Evolutionary conservation across 768 basidiomycete genomes (phyloP).

Genomic region (Russula olivacea): DNA sequence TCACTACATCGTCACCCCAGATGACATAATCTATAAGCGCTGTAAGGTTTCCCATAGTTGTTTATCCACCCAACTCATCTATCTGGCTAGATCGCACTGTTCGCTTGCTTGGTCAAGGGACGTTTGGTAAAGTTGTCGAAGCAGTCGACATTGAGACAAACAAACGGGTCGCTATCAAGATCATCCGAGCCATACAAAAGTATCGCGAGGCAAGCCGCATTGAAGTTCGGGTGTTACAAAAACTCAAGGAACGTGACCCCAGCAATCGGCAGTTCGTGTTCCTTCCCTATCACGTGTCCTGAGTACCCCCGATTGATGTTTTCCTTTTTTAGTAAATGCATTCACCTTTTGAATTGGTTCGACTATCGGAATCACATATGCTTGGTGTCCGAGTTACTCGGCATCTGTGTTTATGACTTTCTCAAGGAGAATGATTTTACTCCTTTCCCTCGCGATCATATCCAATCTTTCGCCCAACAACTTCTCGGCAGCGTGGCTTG

Average conservation of each 20-base stretch:
- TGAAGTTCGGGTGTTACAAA: conserved; percentile 90
- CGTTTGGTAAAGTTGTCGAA: conserved; percentile 98
- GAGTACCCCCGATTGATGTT: conserved; percentile 23
- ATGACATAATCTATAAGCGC: conserved; percentile 80
- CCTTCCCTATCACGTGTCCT: conserved; percentile 12
- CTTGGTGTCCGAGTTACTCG: conserved; percentile 89
- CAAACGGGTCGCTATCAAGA: conserved; percentile 90
- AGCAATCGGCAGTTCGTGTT: conserved; percentile 74
- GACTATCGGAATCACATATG: conserved; percentile 98
- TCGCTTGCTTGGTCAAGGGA: conserved; percentile 89
- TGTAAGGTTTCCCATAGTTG: conserved; percentile 47
- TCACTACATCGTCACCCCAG: conserved; percentile 92
- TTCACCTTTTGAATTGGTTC: conserved; percentile 90
- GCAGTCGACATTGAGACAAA: conserved; percentile 75
- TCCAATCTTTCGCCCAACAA: conserved; percentile 91
- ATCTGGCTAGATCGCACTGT: conserved; percentile 78
- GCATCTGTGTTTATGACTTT: conserved; percentile 98
- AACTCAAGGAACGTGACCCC: conserved; percentile 85
- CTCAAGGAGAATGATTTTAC: conserved; percentile 96
- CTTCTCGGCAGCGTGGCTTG: conserved; percentile 90
- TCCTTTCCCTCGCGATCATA: conserved; percentile 93
- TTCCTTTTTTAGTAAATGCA: conserved; percentile 74
- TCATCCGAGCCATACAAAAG: conserved; percentile 96
- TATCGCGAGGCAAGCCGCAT: conserved; percentile 99
- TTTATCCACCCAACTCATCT: conserved; percentile 1